Evolutionary conservation across 2,329 filamentous ascomycete genomes (phyloP).

Genomic region (Penicillium thymicola): DNA sequence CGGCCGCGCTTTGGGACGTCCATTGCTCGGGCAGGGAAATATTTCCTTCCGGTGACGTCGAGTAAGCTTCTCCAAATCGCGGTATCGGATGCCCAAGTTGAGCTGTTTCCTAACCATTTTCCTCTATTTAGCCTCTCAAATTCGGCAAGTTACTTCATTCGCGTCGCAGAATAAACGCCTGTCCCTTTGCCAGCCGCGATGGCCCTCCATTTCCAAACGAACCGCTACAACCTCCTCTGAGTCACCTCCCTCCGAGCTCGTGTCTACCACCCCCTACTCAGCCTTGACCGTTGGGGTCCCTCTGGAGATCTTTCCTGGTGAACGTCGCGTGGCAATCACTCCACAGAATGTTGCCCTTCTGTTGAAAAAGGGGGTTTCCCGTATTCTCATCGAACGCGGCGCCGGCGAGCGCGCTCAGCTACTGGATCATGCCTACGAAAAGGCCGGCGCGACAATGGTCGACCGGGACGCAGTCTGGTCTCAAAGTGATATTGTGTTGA

Average conservation of each 20-base stretch:
- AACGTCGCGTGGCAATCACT: constrained; percentile 79
- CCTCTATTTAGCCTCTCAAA: constrained; percentile 16
- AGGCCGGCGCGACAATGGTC: constrained; percentile 74
- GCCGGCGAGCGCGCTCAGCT: constrained; percentile 78
- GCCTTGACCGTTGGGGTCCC: constrained; percentile 75
- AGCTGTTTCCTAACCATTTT: background rate
- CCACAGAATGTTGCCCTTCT: constrained; percentile 78
- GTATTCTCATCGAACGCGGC: constrained; percentile 73
- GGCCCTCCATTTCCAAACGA: constrained; percentile 17
- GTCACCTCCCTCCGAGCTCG: constrained; percentile 20
- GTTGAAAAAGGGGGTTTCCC: constrained; percentile 78
- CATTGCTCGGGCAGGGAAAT: constrained; percentile 23
- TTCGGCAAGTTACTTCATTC: constrained; percentile 12
- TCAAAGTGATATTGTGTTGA: constrained; percentile 74
- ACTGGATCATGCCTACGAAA: constrained; percentile 70
- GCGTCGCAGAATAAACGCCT: constrained; percentile 7
- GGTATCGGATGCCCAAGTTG: background rate
- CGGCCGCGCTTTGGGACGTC: constrained; percentile 25
- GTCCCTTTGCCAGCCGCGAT: constrained; percentile 9
- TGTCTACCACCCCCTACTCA: constrained; percentile 57
- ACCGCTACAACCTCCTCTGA: constrained; percentile 20
- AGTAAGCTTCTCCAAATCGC: constrained; percentile 20
- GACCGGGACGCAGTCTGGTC: constrained; percentile 68
- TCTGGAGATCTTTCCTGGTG: constrained; percentile 71
- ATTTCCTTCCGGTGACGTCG: constrained; percentile 14